Evolutionary conservation across 257 asterid species (phyloP), one percentile per base, ranked within the genome.

Genomic region (Solanum sitiens): DNA sequence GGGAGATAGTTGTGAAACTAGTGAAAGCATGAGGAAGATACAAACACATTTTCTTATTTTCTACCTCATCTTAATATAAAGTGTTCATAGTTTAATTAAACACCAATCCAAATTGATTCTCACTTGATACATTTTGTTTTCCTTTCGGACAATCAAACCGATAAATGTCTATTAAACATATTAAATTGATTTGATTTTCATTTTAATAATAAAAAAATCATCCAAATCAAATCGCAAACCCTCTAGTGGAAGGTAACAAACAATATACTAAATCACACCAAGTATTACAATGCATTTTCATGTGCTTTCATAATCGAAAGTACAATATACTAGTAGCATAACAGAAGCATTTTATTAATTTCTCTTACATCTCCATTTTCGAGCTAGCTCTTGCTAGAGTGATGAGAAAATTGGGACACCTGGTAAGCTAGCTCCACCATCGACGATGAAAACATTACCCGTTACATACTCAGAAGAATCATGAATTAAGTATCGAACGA

Each of bases 351-450:
- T 50, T 6, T 50, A 50, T 50, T 50, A 5, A 4, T 25, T 11
- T n/a, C 72, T 65, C 1, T 63, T 1, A 63, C 71, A 63, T 63
- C 15, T 23, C 32, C 32, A 23, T 23, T 63, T 56, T 4, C n/a
- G 33, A 65, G 33, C 2, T 63, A 8, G 4, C 3, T 3, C 14
- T 21, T 56, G n/a, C 23, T 76, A 87, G 21, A 89, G 86, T 37
- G 93, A 89, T 8, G 94, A 91, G 80, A 84, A 91, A 65, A 92
- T 91, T 1, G 94, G 93, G 3, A 84, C 71, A 12, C 93, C 93
- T 13, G 86, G 21, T 72, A 91, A 40, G 32, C 91, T 91, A 16
- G 79, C 47, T 67, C 93, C 94, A 3, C 90, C 87, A 21, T 91
- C 93, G 14, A 92, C 93, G 6, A 91, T 75, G 44, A 90, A 91